These are phyloP conservation scores for Ceratocystis diversiconidia DNA, from an alignment of 2,329 filamentous ascomycete species.

Conservation along the genomic window DNA sequence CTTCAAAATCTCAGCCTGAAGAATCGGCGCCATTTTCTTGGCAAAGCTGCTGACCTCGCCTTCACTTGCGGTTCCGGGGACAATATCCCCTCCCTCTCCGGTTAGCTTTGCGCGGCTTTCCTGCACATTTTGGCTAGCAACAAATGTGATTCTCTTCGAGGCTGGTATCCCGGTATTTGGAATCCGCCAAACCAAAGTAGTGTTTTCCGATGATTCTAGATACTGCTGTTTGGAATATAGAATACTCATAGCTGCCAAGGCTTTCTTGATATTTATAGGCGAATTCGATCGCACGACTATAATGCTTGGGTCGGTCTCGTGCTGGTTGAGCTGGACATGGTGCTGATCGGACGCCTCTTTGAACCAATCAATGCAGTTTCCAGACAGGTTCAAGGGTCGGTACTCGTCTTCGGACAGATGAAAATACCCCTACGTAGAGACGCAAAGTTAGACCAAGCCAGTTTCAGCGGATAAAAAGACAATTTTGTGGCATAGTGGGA, in stretches of 20 bases:
- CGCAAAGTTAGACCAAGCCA: neutral
- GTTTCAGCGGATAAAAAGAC: too few species aligned
- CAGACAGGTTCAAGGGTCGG: neutral
- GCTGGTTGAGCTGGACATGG: neutral
- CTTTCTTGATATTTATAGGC: neutral
- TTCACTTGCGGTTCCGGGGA: neutral
- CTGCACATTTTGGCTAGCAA: neutral
- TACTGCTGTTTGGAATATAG: neutral
- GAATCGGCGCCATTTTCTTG: neutral
- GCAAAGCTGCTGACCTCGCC: neutral
- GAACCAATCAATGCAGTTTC: neutral
- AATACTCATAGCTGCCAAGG: neutral
- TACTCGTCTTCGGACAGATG: neutral
- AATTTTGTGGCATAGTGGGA: neutral
- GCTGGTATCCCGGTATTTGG: neutral
- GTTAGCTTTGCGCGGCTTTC: neutral
- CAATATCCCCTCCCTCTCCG: neutral
- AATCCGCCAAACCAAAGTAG: neutral
- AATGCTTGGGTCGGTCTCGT: neutral
- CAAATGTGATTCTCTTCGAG: neutral
- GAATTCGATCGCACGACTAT: neutral
- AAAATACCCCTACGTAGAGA: neutral
- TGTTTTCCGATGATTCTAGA: neutral
- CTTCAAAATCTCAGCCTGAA: constrained; percentile 1
- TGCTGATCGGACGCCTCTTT: neutral